Conservation (phyloP, 495 filamentous ascomycete genomes). For the Stereocaulon alpinum region DNA sequence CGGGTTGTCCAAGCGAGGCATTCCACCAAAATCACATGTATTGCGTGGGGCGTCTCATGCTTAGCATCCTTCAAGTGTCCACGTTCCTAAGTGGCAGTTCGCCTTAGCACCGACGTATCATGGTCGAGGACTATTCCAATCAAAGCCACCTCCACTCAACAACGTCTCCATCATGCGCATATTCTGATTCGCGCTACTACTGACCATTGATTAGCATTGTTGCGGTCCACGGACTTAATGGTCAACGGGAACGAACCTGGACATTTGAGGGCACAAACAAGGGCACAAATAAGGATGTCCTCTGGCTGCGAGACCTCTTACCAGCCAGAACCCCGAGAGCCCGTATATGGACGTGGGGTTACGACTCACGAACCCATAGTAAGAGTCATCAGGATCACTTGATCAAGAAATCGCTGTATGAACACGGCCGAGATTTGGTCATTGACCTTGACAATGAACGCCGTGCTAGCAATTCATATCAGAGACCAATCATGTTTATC, state of each 20-base stretch:
- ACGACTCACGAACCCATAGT: constrained; percentile 31
- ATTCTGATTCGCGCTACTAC: neutral
- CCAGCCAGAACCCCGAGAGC: constrained; percentile 34
- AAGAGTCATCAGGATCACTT: constrained; percentile 12
- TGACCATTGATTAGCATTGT: constrained; percentile 16
- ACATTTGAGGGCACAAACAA: constrained; percentile 22
- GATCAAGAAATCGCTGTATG: constrained; percentile 23
- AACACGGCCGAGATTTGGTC: constrained; percentile 26
- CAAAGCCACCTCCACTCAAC: too few species aligned
- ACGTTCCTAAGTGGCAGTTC: too few species aligned
- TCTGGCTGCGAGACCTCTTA: constrained; percentile 43
- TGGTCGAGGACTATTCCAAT: too few species aligned
- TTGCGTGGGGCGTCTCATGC: too few species aligned
- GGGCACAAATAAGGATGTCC: constrained; percentile 21
- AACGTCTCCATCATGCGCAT: neutral
- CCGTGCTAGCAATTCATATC: constrained; percentile 1
- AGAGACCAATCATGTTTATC: constrained; percentile 29
- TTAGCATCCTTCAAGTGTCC: too few species aligned
- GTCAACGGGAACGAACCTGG: constrained; percentile 28
- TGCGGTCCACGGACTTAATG: constrained; percentile 28
- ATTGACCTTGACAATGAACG: constrained; percentile 23
- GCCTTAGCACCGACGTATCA: too few species aligned
- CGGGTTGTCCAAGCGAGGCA: neutral
- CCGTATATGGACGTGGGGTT: constrained; percentile 42
- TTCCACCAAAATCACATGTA: too few species aligned